Conservation (phyloP, 352 stramenopile species). For the Phytophthora ramorum region DNA sequence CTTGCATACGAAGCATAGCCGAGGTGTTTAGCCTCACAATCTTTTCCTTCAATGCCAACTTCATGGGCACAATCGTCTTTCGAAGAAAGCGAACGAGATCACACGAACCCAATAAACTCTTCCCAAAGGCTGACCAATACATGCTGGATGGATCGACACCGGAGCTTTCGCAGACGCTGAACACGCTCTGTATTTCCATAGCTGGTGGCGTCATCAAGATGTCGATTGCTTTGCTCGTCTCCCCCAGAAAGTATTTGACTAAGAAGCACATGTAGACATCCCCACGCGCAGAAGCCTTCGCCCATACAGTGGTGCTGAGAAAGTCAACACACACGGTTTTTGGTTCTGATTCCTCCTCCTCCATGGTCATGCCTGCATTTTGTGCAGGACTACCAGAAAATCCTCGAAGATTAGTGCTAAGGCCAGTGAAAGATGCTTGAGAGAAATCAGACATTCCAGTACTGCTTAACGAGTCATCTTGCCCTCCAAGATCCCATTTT, state of each 20-base stretch:
- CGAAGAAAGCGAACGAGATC: slow-evolving; percentile 72
- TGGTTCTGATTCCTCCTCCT: slow-evolving; percentile 20
- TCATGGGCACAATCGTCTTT: slow-evolving; percentile 59
- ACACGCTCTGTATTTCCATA: slow-evolving; percentile 68
- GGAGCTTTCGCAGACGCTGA: slow-evolving; percentile 30
- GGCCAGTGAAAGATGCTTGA: slow-evolving; percentile 61
- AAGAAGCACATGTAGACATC: slow-evolving; percentile 86
- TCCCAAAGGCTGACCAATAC: slow-evolving; percentile 81
- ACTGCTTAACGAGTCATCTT: slow-evolving; percentile 21
- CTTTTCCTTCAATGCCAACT: slow-evolving; percentile 53
- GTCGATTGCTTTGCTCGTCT: slow-evolving; percentile 53
- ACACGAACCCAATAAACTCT: slow-evolving; percentile 72
- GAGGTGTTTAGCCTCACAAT: slow-evolving; percentile 64
- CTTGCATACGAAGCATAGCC: slow-evolving; percentile 57
- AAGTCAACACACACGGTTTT: slow-evolving; percentile 68
- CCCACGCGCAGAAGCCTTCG: slow-evolving; percentile 49
- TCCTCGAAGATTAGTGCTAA: slow-evolving; percentile 57
- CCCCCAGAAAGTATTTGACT: slow-evolving; percentile 69
- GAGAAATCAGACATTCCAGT: slow-evolving; percentile 29
- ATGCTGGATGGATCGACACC: slow-evolving; percentile 29
- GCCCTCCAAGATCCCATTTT: slow-evolving; percentile 69
- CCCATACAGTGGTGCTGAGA: slow-evolving; percentile 62
- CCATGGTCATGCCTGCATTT: neutral
- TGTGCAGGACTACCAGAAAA: slow-evolving; percentile 7
- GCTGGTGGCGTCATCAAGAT: slow-evolving; percentile 55